Evolutionary conservation across 495 filamentous ascomycete genomes (phyloP).

Genomic region (Bathelium albidoporum): DNA sequence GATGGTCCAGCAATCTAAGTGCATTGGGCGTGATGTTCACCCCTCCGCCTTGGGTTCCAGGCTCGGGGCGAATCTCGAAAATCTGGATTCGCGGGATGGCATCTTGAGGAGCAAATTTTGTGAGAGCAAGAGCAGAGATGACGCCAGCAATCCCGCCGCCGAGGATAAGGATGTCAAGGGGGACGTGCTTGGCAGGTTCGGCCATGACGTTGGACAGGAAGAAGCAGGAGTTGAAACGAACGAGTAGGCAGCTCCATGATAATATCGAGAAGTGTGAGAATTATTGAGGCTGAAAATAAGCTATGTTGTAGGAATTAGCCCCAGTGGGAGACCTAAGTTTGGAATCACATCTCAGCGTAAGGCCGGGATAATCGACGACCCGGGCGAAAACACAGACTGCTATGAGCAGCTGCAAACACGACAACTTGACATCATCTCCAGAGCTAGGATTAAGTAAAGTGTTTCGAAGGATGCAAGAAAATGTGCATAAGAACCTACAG

Average conservation of each 20-base stretch:
- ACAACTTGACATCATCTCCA: too few species aligned
- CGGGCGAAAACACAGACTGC: too few species aligned
- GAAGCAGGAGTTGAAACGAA: background rate
- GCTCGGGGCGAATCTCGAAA: constrained; percentile 46
- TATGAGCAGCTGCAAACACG: too few species aligned
- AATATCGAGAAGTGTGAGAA: background rate
- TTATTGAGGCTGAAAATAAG: too few species aligned
- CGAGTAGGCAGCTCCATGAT: background rate
- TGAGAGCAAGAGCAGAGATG: constrained; percentile 43
- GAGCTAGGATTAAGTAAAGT: too few species aligned
- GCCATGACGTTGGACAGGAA: background rate
- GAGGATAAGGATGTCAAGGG: constrained; percentile 34
- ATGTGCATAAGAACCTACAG: too few species aligned
- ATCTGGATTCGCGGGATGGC: constrained; percentile 41
- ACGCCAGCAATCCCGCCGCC: constrained; percentile 50
- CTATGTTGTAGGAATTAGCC: too few species aligned
- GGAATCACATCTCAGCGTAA: too few species aligned
- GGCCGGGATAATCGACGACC: too few species aligned
- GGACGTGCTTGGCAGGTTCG: background rate
- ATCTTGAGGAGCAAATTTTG: constrained; percentile 36
- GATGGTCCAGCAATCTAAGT: constrained; percentile 44
- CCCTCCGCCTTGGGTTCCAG: constrained; percentile 49
- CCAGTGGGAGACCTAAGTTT: too few species aligned
- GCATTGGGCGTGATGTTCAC: constrained; percentile 55
- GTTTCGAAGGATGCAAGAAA: too few species aligned